A percentile compares a stretch with the other conserved stretches of the same genome.
phyloP scores from a whole-genome alignment of 768 basidiomycete species.

The Leccinum rimulosum region DNA sequence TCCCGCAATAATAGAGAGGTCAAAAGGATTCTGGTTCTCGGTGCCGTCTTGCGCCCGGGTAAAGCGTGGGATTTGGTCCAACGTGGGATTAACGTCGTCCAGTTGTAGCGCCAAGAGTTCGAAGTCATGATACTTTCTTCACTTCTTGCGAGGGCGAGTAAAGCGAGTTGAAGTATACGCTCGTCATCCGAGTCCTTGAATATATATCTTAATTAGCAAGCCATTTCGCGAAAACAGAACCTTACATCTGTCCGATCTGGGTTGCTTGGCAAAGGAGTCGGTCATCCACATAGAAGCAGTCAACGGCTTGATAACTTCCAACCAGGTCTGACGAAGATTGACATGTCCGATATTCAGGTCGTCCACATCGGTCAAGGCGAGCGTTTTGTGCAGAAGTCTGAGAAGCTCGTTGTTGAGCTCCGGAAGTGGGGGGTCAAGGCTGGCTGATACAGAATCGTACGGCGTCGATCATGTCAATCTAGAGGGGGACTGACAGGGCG shows the following conservation, averaged over 20 bases:
- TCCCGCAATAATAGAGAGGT: too few species aligned
- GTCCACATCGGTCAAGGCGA: conserved; percentile 94
- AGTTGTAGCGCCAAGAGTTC: too few species aligned
- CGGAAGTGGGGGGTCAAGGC: conserved; percentile 82
- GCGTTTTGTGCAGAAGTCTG: conserved; percentile 86
- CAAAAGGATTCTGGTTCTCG: too few species aligned
- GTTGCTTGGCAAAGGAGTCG: conserved; percentile 87
- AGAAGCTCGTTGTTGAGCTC: conserved; percentile 73
- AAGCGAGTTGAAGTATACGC: conserved; percentile 84
- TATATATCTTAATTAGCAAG: conserved; percentile 4
- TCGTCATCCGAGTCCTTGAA: conserved; percentile 64
- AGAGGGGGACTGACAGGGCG: conserved; percentile 90
- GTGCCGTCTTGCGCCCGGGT: too few species aligned
- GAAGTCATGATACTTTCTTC: conserved; percentile 60
- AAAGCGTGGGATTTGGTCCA: too few species aligned
- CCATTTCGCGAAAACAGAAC: background rate
- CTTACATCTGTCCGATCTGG: conserved; percentile 81
- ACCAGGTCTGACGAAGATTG: conserved; percentile 69
- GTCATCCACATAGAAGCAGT: conserved; percentile 94
- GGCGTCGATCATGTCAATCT: conserved; percentile 97
- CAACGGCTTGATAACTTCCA: conserved; percentile 87
- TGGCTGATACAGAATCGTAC: conserved; percentile 83
- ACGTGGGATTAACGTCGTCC: too few species aligned
- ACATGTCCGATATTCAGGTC: conserved; percentile 77
- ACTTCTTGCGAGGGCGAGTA: conserved; percentile 90